Evolutionary conservation across 257 asterid genomes (phyloP).

Genomic region (Jacaranda copaia): DNA sequence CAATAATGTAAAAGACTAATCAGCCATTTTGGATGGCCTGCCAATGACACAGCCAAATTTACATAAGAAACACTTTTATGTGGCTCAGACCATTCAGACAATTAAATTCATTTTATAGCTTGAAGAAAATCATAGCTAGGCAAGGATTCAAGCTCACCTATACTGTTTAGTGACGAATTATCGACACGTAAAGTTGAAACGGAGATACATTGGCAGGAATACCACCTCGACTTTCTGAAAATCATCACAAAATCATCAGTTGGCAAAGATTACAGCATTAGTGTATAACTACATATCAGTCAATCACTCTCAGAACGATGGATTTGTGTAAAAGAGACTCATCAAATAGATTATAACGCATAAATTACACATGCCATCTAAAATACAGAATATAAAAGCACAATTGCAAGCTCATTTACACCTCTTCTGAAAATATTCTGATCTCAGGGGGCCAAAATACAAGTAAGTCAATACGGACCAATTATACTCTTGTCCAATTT

Average conservation of each 20-base stretch:
- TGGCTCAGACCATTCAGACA: not conserved
- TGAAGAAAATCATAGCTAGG: too few species aligned
- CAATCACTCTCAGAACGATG: not conserved
- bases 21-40: not conserved
- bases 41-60: not conserved
- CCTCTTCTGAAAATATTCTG: too few species aligned
- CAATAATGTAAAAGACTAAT: not conserved
- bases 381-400: too few species aligned
- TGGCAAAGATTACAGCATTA: not conserved
- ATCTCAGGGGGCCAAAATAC: too few species aligned
- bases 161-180: not conserved
- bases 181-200: not conserved
- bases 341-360: too few species aligned
- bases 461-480: too few species aligned
- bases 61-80: not conserved
- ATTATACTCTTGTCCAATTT: too few species aligned
- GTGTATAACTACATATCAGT: too few species aligned
- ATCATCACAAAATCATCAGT: not conserved
- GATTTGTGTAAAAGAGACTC: too few species aligned
- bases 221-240: not conserved
- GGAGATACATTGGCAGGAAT: not conserved
- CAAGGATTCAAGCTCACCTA: not conserved
- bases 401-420: too few species aligned
- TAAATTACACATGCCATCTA: too few species aligned
- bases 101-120: too few species aligned